phyloP scores from a whole-genome alignment of 108 stramenopile species.

The Pseudonitzschia multistriata region DNA sequence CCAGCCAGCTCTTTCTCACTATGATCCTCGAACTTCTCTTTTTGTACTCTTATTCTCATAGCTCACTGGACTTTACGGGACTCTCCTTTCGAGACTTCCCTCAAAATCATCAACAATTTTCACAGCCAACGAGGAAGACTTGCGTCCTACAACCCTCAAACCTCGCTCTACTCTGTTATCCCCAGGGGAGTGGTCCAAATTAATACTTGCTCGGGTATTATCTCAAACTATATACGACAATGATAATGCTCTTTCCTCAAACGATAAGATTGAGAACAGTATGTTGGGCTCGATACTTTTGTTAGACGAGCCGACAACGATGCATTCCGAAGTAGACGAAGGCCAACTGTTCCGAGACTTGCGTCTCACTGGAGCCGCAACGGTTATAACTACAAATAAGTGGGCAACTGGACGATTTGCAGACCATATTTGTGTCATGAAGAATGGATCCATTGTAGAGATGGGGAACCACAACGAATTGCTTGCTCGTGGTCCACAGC shows the following conservation, averaged over 20 bases:
- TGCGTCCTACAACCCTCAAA: constrained; percentile 57
- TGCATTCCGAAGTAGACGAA: constrained; percentile 76
- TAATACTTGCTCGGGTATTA: constrained; percentile 68
- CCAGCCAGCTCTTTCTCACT: neutral
- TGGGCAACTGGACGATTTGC: constrained; percentile 86
- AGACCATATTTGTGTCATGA: constrained; percentile 72
- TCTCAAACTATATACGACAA: constrained; percentile 79
- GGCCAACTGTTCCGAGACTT: constrained; percentile 58
- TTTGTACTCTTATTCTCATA: constrained; percentile 14
- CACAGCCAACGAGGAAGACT: constrained; percentile 78
- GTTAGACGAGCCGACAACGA: constrained; percentile 74
- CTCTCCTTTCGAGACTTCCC: constrained; percentile 58
- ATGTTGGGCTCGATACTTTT: constrained; percentile 78
- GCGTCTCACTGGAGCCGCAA: constrained; percentile 76
- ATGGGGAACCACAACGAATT: constrained; percentile 81
- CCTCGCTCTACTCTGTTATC: constrained; percentile 62
- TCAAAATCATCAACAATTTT: constrained; percentile 76
- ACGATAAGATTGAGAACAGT: constrained; percentile 59
- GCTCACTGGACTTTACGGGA: constrained; percentile 72
- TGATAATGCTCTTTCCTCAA: constrained; percentile 53
- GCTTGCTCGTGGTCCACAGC: constrained; percentile 70
- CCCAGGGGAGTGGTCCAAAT: constrained; percentile 83
- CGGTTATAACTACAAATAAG: constrained; percentile 64
- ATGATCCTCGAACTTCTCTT: constrained; percentile 1
- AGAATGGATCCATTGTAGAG: constrained; percentile 79